Evolutionary conservation across 2,329 filamentous ascomycete genomes (phyloP), one percentile per base, ranked within the genome.

Genomic region (Aspergillus fijiensis): DNA sequence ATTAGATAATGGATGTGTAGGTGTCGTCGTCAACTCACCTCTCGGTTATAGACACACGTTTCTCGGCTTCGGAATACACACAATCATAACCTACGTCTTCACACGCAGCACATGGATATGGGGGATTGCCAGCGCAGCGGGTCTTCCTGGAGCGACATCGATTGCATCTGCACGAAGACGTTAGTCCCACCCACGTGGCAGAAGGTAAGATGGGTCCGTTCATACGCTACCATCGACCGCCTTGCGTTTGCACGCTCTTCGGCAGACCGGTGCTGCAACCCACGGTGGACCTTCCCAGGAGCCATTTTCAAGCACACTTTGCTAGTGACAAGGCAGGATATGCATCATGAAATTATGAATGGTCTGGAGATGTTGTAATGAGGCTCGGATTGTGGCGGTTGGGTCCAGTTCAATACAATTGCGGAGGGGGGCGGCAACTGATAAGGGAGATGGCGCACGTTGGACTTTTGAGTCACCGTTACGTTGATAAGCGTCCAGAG

Each of bases 81-180:
- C 74, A 76, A 16, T 63, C 51, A 6, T 70, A 69, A 1, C 70
- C 71, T 1, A 61, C 71, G 52, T 74, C 73, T 33, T 70, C 68
- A 49, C 74, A 76, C 10, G 72, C 69, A 25, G 70, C 67, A 55
- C 75, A 77, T 4, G 72, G 72, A n/a, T 68, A 65, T 2, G 74
- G 75, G 12, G 73, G 72, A 48, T 61, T 72, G 6, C 74, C 74
- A 27, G 67, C 68, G 57, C 75, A 77, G 55, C 73, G 72, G 9
- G 72, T 74, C 58, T 76, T 77, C 42, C 74, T 66, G 49, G 62
- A 66, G 29, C 74, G 71, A 59, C 75, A 77, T 51, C 74, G 74
- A 64, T 76, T 74, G 63, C 75, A 75, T 51, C 70, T 72, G 61
- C 51, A 21, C 29, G 19, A 14, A 19, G 2, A 49, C 23, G 21